A percentile compares a stretch with the other conserved stretches of the same genome.
These are phyloP conservation scores for Sugiyamaella valdiviana DNA, from an alignment of 805 yeast genomes.

Conservation along the genomic window DNA sequence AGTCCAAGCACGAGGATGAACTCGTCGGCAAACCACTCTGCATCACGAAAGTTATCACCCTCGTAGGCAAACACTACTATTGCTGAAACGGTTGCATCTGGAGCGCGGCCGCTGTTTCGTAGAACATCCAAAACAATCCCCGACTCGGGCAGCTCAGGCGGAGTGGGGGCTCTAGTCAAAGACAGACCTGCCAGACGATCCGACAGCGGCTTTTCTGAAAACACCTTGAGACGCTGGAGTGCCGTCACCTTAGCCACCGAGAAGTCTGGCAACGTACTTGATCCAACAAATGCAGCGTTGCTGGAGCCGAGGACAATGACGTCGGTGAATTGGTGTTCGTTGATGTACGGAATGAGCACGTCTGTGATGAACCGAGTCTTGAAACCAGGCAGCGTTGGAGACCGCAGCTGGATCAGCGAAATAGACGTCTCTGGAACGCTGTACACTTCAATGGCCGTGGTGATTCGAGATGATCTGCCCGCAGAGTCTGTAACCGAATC, in stretches of 20 bases:
- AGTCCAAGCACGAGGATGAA: conserved; percentile 29
- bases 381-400: conserved; percentile 73
- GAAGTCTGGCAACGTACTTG: background rate
- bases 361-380: conserved; percentile 45
- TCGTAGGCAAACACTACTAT: conserved; percentile 65
- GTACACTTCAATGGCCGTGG: conserved; percentile 64
- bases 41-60: conserved; percentile 82
- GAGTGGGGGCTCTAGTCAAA: conserved; percentile 6
- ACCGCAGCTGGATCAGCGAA: conserved; percentile 69
- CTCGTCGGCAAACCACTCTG: conserved; percentile 43
- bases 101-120: background rate
- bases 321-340: conserved; percentile 35
- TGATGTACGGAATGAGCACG: conserved; percentile 46
- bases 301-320: conserved; percentile 64
- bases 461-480: conserved; percentile 32
- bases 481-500: conserved; percentile 36
- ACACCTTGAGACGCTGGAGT: conserved; percentile 3
- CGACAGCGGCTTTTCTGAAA: conserved; percentile 13
- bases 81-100: conserved; percentile 16
- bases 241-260: background rate
- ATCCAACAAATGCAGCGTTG: conserved; percentile 47
- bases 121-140: conserved; percentile 30
- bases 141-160: conserved; percentile 28
- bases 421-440: conserved; percentile 36
- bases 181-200: conserved; percentile 11